A percentile compares a stretch with the other conserved stretches of the same genome.
phyloP scores from a whole-genome alignment of 2,329 filamentous ascomycete species.

The Penicillium sp. region DNA sequence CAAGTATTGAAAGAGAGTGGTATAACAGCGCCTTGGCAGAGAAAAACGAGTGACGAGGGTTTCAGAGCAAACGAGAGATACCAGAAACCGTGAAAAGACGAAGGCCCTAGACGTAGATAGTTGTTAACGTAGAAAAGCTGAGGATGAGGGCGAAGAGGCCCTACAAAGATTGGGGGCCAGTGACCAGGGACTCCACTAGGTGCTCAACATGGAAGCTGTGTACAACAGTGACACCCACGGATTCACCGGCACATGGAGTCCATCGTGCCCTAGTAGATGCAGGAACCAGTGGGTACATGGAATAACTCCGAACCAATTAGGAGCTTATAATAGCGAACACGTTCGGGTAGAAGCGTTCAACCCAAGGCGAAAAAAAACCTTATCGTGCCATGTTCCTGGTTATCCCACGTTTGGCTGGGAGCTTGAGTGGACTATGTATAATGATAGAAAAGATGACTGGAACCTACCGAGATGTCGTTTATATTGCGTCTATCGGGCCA shows the following conservation, averaged over 20 bases:
- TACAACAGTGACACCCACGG: not conserved
- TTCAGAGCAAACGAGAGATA: not conserved
- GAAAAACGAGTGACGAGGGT: not conserved
- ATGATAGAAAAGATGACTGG: not conserved
- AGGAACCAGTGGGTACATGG: not conserved
- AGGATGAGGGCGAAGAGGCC: not conserved
- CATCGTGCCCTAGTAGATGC: not conserved
- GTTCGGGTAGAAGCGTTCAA: not conserved
- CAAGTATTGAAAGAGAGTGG: not conserved
- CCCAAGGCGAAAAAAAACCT: not conserved
- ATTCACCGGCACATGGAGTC: not conserved
- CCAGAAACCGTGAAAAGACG: not conserved
- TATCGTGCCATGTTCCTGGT: not conserved
- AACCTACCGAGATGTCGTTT: not conserved
- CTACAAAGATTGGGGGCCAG: not conserved
- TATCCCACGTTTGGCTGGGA: not conserved
- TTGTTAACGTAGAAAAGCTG: not conserved
- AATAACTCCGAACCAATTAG: not conserved
- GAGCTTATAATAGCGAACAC: not conserved
- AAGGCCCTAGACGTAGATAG: not conserved
- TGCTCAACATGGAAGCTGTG: not conserved
- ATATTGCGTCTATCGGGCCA: no score
- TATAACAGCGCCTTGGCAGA: not conserved
- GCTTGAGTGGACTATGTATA: not conserved
- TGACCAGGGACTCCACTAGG: not conserved